Base-by-base conservation (phyloP, 192 early-diverging fungal species). In the Coemansia sp. region DNA sequence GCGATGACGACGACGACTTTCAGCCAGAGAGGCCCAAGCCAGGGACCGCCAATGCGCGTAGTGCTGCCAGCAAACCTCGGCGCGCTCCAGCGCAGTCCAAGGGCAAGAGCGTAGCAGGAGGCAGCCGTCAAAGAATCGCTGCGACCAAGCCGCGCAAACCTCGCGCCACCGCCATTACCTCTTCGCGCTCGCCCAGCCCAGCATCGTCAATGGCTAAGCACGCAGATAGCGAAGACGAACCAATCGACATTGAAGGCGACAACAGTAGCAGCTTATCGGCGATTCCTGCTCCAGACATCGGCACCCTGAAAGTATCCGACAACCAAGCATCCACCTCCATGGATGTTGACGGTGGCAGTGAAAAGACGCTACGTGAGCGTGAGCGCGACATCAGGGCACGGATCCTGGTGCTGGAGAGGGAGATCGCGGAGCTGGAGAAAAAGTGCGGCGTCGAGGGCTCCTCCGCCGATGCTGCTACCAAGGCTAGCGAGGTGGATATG, bases 381-480 rank as follows among this genome's bases (percentile, higher is more conserved):
- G 88, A 91, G 66, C 79, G 74, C n/a, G 73, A 75, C 28, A 77
- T 91, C 18, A 75, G 82, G 20, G 66, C 76, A 10, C 83, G 78
- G 50, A 88, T 91, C 59, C 70, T 80, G 45, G 76, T 71, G 63
- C 73, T 89, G 5, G 67, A 85, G 37, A 75, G 68, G 57, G 86
- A 87, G 60, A 85, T 89, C 61, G 58, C 73, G 18, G 78, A 79
- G 25, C 71, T 89, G 20, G 84, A 86, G 64, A 76, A 76, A 36
- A 83, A 84, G 34, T 81, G 77, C 56, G 75, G 78, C 23, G 61
- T 80, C 7, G 69, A 77, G 16, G 69, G 56, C 47, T 58, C 56
- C 18, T 45, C 66, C 5, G 56, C 56, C 2, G 64, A 66, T 18
- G 37, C 47, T 18, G 45, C 34, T 12, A 59, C 36, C 47, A 69